phyloP scores from a whole-genome alignment of 1,284 basidiomycete genomes.

The Apiotrichum sp. region DNA sequence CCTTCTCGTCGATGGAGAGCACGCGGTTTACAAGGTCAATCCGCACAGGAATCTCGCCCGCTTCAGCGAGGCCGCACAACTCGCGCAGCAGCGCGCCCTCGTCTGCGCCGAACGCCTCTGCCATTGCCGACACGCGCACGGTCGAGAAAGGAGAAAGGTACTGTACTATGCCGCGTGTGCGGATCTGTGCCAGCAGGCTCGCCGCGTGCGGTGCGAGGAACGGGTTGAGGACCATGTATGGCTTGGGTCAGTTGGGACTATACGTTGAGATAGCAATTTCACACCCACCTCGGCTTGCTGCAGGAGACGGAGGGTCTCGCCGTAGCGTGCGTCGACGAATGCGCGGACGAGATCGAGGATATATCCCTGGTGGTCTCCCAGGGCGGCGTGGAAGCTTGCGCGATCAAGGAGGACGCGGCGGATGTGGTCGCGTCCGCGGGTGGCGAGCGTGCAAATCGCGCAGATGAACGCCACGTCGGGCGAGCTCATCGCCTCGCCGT shows the following conservation, averaged over 20 bases:
- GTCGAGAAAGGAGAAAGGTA: slow-evolving; percentile 38
- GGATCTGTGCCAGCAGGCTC: slow-evolving; percentile 24
- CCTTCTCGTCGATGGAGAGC: slow-evolving; percentile 19
- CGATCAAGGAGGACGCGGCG: slow-evolving; percentile 29
- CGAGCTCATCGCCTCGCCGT: slow-evolving; percentile 35
- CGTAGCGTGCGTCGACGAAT: slow-evolving; percentile 37
- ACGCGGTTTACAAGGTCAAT: slow-evolving; percentile 41
- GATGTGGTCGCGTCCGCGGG: slow-evolving; percentile 24
- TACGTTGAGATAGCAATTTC: too few species aligned
- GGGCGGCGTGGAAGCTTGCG: slow-evolving; percentile 25
- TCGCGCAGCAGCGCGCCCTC: slow-evolving; percentile 21
- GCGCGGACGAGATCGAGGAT: slow-evolving; percentile 32
- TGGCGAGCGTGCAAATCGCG: slow-evolving; percentile 31
- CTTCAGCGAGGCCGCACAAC: slow-evolving; percentile 28
- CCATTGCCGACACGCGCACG: slow-evolving; percentile 33
- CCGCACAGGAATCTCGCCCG: slow-evolving; percentile 25
- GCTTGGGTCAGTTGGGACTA: slow-evolving; percentile 9
- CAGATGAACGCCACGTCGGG: slow-evolving; percentile 32
- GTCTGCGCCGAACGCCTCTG: slow-evolving; percentile 25
- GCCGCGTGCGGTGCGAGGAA: slow-evolving; percentile 20
- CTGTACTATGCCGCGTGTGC: slow-evolving; percentile 33
- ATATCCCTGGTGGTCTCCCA: slow-evolving; percentile 35
- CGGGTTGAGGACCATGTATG: slow-evolving; percentile 29
- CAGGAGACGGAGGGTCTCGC: slow-evolving; percentile 25
- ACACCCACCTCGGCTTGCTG: slow-evolving; percentile 26